Conservation (phyloP, 2,329 filamentous ascomycete species). For the Aspergillus oerlinghausenensis region DNA sequence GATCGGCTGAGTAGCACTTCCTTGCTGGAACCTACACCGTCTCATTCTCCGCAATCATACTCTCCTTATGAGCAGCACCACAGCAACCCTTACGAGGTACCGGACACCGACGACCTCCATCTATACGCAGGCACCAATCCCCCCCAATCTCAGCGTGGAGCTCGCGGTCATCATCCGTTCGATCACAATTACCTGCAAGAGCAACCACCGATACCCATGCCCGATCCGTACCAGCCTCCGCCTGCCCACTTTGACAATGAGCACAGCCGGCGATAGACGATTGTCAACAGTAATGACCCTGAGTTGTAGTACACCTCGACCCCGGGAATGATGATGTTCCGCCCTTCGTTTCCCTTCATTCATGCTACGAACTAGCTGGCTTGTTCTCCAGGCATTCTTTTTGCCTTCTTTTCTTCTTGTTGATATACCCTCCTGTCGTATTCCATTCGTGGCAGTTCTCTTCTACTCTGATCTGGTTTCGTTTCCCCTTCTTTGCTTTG, state of each 20-base stretch:
- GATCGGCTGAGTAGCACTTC: constrained; percentile 9
- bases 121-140: constrained; percentile 9
- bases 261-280: constrained; percentile 4
- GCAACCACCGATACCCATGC: constrained; percentile 28
- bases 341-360: neutral
- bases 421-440: neutral
- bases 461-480: neutral
- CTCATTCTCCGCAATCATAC: constrained; percentile 11
- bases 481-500: neutral
- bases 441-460: neutral
- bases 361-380: neutral
- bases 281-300: neutral
- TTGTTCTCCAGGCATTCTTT: neutral
- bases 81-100: constrained; percentile 12
- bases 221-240: constrained; percentile 26
- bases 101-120: constrained; percentile 14
- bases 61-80: constrained; percentile 17
- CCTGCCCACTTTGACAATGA: constrained; percentile 20
- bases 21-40: constrained; percentile 9
- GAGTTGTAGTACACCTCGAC: neutral
- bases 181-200: constrained; percentile 23
- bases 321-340: neutral
- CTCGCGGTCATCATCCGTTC: constrained; percentile 11
- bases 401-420: neutral
- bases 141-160: constrained; percentile 9